A percentile compares a stretch with the other conserved stretches of the same genome.
Evolutionary conservation across 805 yeast genomes (phyloP).

Genomic region (Maudiozyma pseudohumilis): DNA sequence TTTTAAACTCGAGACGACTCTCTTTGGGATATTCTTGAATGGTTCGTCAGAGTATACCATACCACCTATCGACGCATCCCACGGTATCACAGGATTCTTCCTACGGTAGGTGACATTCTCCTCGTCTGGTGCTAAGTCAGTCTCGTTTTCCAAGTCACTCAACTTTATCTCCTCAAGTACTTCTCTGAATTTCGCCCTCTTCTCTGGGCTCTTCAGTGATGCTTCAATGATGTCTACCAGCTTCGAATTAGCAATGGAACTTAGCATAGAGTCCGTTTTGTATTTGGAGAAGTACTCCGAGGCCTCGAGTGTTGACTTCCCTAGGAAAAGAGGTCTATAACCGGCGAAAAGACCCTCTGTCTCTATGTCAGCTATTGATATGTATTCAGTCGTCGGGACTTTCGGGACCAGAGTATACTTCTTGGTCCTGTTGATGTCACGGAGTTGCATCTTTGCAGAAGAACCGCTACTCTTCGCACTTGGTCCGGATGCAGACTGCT

Average conservation of each 20-base stretch:
- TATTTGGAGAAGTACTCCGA: constrained; percentile 3
- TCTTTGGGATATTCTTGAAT: constrained; percentile 30
- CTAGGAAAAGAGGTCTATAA: constrained; percentile 36
- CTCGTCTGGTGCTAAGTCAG: not conserved
- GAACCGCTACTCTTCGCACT: too few species aligned
- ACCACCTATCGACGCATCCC: constrained; percentile 34
- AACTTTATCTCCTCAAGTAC: not conserved
- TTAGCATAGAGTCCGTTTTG: not conserved
- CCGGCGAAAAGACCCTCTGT: constrained; percentile 38
- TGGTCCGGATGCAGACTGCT: too few species aligned
- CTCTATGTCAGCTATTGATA: constrained; percentile 21
- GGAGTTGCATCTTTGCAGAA: too few species aligned
- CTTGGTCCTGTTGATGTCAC: not conserved
- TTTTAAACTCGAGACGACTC: constrained; percentile 28
- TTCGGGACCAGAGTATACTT: constrained; percentile 18
- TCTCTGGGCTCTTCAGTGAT: not conserved
- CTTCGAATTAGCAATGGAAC: not conserved
- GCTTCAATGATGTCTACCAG: not conserved
- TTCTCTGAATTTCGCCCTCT: not conserved
- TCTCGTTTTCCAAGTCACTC: not conserved
- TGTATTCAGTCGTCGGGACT: constrained; percentile 24
- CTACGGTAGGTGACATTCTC: not conserved
- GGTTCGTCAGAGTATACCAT: constrained; percentile 27
- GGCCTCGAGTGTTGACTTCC: constrained; percentile 24
- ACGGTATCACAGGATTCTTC: constrained; percentile 28